Evolutionary conservation across 805 yeast genomes (phyloP).

Genomic region (Blastobotrys peoriensis): DNA sequence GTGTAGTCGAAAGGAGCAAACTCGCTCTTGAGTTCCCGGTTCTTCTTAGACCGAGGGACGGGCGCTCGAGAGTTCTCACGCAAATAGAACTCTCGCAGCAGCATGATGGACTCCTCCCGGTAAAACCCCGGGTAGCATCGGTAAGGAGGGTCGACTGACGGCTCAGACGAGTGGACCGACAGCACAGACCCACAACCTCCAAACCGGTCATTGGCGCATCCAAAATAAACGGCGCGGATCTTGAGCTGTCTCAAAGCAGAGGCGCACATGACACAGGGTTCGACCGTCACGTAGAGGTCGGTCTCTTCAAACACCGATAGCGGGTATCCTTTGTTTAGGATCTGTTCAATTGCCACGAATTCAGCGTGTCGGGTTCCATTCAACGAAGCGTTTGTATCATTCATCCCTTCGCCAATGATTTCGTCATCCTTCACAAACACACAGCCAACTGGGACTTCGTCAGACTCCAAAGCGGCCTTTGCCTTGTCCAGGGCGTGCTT

Average conservation of each 20-base stretch:
- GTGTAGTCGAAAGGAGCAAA: conserved; percentile 52
- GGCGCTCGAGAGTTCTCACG: conserved; percentile 86
- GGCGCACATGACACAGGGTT: conserved; percentile 98
- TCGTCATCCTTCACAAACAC: conserved; percentile 50
- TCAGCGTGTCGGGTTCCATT: conserved; percentile 78
- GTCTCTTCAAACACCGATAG: conserved; percentile 42
- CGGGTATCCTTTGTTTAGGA: conserved; percentile 33
- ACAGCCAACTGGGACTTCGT: conserved; percentile 85
- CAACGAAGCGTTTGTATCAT: conserved; percentile 76
- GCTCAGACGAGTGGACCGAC: conserved; percentile 44
- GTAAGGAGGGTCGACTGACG: conserved; percentile 36
- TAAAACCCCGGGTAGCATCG: conserved; percentile 68
- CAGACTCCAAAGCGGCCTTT: conserved; percentile 52
- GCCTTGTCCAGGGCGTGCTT: conserved; percentile 41
- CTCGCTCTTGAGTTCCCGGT: conserved; percentile 41
- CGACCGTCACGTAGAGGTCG: conserved; percentile 86
- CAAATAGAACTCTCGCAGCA: conserved; percentile 77
- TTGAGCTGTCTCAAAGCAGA: conserved; percentile 79
- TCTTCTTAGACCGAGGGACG: conserved; percentile 64
- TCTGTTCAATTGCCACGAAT: conserved; percentile 65
- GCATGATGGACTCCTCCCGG: conserved; percentile 74
- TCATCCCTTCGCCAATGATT: conserved; percentile 71
- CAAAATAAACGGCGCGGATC: conserved; percentile 69
- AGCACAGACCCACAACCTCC: conserved; percentile 95
- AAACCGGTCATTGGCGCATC: conserved; percentile 91